phyloP scores from a whole-genome alignment of 2,329 filamentous ascomycete genomes.

The Cordyceps javanica region DNA sequence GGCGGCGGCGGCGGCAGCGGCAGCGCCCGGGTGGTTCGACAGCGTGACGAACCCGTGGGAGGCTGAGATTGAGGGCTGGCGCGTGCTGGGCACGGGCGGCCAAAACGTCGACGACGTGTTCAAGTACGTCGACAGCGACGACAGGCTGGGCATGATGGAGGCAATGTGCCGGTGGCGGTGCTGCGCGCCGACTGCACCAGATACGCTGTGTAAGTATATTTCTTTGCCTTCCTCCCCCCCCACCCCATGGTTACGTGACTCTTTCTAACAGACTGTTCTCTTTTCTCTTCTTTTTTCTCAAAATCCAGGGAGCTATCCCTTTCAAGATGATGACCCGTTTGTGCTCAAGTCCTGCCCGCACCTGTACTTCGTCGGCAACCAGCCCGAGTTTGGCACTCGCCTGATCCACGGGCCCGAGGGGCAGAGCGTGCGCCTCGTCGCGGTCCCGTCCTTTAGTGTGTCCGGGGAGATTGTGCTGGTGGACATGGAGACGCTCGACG shows the following conservation, averaged over 20 bases:
- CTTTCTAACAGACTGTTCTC: too few species aligned
- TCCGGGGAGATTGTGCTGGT: constrained; percentile 77
- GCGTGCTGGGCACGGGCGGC: constrained; percentile 77
- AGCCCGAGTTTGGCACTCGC: constrained; percentile 69
- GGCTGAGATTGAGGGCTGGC: constrained; percentile 83
- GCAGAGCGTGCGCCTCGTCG: constrained; percentile 70
- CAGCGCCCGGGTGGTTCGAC: constrained; percentile 70
- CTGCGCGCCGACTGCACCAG: constrained; percentile 86
- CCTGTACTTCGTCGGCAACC: constrained; percentile 83
- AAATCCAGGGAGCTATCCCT: constrained; percentile 95
- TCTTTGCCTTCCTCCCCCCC: background rate
- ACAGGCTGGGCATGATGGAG: constrained; percentile 85
- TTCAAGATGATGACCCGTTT: constrained; percentile 89
- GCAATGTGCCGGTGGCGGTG: constrained; percentile 89
- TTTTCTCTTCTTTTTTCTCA: background rate
- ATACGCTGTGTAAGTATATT: constrained; percentile 81
- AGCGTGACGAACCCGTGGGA: constrained; percentile 90
- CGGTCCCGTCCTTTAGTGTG: constrained; percentile 73
- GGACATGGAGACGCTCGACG: constrained; percentile 78
- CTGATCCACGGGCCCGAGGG: constrained; percentile 60
- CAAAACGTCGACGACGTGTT: constrained; percentile 93
- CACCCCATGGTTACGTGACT: too few species aligned
- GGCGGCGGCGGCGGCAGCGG: constrained; percentile 21
- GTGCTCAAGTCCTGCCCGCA: constrained; percentile 82
- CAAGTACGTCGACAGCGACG: constrained; percentile 77